These are phyloP conservation scores for Mycena indigotica DNA, from an alignment of 768 basidiomycete species.

Conservation along the genomic window DNA sequence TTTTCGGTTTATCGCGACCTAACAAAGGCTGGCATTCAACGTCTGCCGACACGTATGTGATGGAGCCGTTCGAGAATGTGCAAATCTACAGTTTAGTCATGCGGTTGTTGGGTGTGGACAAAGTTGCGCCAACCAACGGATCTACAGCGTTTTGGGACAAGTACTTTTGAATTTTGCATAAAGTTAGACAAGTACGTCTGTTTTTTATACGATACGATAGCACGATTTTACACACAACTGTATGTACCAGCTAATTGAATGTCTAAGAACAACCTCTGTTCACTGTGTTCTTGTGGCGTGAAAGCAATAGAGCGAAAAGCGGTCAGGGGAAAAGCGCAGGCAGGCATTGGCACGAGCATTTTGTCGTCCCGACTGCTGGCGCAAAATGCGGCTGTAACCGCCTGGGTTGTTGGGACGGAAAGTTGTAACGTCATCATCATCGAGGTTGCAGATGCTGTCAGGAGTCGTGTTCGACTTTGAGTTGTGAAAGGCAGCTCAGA, in stretches of 20 bases:
- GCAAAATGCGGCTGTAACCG: not conserved
- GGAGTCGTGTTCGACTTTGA: not conserved
- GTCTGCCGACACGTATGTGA: slow-evolving; percentile 64
- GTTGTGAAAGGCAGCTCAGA: not conserved
- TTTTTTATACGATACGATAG: not conserved
- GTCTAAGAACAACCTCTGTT: not conserved
- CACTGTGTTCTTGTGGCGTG: not conserved
- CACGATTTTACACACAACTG: too few relatives aligned
- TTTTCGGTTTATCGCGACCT: slow-evolving; percentile 30
- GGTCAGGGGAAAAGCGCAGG: not conserved
- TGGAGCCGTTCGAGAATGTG: slow-evolving; percentile 83
- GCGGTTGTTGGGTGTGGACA: slow-evolving; percentile 66
- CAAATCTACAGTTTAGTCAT: slow-evolving; percentile 84
- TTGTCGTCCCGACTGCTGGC: not conserved
- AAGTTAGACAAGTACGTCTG: not conserved
- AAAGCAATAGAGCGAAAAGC: not conserved
- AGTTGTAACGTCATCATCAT: not conserved
- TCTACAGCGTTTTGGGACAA: slow-evolving; percentile 83
- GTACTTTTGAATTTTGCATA: slow-evolving; percentile 50
- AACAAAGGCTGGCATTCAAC: slow-evolving; percentile 70
- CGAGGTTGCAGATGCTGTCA: not conserved
- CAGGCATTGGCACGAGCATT: too few relatives aligned
- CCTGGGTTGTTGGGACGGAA: not conserved
- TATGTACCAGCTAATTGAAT: not conserved
- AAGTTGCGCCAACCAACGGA: slow-evolving; percentile 70